Base-by-base conservation (phyloP, 2,329 filamentous ascomycete genomes). In the Coniella lustricola region DNA sequence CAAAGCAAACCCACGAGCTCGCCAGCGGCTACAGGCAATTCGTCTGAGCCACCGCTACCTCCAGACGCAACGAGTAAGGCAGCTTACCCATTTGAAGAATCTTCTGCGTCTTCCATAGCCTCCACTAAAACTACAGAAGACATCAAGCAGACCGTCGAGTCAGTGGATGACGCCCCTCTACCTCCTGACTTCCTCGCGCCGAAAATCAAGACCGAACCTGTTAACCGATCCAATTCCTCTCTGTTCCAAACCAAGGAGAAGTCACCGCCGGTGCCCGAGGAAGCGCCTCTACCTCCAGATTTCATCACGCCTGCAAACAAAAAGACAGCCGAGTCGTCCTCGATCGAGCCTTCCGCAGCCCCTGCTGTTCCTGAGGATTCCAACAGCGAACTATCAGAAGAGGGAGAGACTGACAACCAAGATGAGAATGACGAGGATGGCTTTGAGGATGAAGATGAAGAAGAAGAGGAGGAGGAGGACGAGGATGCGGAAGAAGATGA, bases 11-110 rank as follows among this genome's bases (percentile, higher is more conserved):
- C 65, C 3, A 65, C 68, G 51, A 60, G 64, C 41, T 73, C 71
- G 54, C 52, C 59, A 34, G 62, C 63, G 32, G 63, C 67, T 33
- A 55, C 60, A 20, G 60, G 62, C 9, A 36, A 44, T n/a, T 9
- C 41, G 39, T 45, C 62, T 44, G 60, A 64, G 50, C 57, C 57
- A 29, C 76, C 77, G 49, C 63, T 80, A 4, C 76, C 77, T 31
- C 76, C 77, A 18, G 76, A 80, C 53, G 64, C 74, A 49, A 78
- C 69, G 46, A 81, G 75, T 68, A 78, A 74, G 66, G 62, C 65
- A 50, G 61, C 66, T 44, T 79, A 71, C 57, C 64, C 68, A 43
- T 55, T 76, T 34, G 74, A 71, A 41, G 72, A 76, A 51, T 75
- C 74, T 16, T 73, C 72, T 32, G 75, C 74, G 37, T 77, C 75